A percentile compares a stretch with the other conserved stretches of the same genome.
Evolutionary conservation across 2,329 filamentous ascomycete species (phyloP).

Genomic region (Cercospora citrullina): DNA sequence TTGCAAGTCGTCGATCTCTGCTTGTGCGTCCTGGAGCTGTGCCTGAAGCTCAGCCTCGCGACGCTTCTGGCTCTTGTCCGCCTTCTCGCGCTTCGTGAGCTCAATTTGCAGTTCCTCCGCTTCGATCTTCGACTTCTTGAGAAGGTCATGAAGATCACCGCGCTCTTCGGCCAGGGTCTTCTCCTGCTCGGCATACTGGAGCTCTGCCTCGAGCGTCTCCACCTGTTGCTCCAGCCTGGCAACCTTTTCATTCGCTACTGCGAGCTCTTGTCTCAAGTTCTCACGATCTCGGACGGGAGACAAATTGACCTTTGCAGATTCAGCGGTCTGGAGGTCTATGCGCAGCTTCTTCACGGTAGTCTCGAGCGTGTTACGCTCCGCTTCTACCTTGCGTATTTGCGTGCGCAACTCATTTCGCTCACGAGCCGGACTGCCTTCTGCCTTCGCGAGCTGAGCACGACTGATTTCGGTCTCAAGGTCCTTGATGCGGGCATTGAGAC

Average conservation of each 20-base stretch:
- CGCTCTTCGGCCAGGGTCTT: slow-evolving; percentile 56
- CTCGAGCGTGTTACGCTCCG: slow-evolving; percentile 37
- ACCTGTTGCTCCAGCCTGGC: slow-evolving; percentile 54
- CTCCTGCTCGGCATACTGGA: slow-evolving; percentile 57
- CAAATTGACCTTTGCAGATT: slow-evolving; percentile 31
- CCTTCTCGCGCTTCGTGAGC: slow-evolving; percentile 66
- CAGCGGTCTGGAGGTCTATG: slow-evolving; percentile 38
- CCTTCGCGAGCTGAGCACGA: slow-evolving; percentile 41
- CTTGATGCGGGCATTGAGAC: slow-evolving; percentile 60
- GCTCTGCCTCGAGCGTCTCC: slow-evolving; percentile 57
- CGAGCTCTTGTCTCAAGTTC: slow-evolving; percentile 37
- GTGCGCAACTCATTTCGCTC: slow-evolving; percentile 40
- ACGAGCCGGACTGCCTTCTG: slow-evolving; percentile 38
- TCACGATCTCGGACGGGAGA: slow-evolving; percentile 39
- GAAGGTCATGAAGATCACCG: slow-evolving; percentile 60
- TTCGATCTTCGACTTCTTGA: slow-evolving; percentile 61
- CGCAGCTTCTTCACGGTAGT: slow-evolving; percentile 40
- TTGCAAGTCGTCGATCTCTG: slow-evolving; percentile 47
- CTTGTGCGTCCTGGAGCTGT: slow-evolving; percentile 64
- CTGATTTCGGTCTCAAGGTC: slow-evolving; percentile 41
- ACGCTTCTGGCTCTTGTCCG: slow-evolving; percentile 58
- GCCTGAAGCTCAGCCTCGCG: slow-evolving; percentile 62
- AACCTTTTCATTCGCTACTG: slow-evolving; percentile 40
- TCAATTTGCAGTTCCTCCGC: slow-evolving; percentile 63
- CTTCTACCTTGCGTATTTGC: slow-evolving; percentile 36